Percentiles rank a stretch among this genome's conserved stretches.
Conservation (phyloP, 495 filamentous ascomycete genomes). For the Tuber magnatum region DNA sequence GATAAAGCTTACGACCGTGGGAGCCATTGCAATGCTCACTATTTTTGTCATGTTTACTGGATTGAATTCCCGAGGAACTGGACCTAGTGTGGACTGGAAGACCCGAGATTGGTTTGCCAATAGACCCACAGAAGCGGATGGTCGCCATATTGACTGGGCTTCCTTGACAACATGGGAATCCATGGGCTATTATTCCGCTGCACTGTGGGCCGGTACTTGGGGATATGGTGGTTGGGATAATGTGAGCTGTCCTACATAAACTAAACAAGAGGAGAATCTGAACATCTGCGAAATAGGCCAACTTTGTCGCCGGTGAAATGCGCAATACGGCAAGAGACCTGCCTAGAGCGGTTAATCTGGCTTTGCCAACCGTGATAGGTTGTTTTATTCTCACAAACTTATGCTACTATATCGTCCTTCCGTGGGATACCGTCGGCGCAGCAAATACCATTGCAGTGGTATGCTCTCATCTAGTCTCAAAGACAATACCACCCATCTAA, state of each 20-base stretch:
- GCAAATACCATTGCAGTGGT: background rate
- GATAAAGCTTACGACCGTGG: constrained; percentile 44
- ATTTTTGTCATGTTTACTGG: background rate
- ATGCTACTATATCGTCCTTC: background rate
- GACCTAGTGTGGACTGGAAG: constrained; percentile 50
- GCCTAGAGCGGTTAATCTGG: constrained; percentile 51
- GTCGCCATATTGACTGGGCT: constrained; percentile 49
- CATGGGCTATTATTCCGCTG: constrained; percentile 50
- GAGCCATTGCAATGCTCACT: background rate
- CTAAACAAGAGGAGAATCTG: constrained; percentile 3
- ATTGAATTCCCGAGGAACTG: constrained; percentile 39
- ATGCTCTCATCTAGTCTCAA: background rate
- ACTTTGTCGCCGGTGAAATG: constrained; percentile 53
- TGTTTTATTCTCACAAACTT: constrained; percentile 46
- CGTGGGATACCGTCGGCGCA: background rate
- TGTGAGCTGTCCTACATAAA: constrained; percentile 38
- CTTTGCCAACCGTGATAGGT: constrained; percentile 51
- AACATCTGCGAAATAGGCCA: constrained; percentile 42
- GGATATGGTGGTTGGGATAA: constrained; percentile 58
- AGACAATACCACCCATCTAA: background rate
- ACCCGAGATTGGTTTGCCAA: constrained; percentile 48
- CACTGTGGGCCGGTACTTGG: constrained; percentile 53
- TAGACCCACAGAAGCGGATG: constrained; percentile 46
- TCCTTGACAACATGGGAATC: constrained; percentile 46
- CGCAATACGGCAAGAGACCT: constrained; percentile 48